Conservation (phyloP, 1,284 basidiomycete species). For the Ustilago xerochloae region DNA sequence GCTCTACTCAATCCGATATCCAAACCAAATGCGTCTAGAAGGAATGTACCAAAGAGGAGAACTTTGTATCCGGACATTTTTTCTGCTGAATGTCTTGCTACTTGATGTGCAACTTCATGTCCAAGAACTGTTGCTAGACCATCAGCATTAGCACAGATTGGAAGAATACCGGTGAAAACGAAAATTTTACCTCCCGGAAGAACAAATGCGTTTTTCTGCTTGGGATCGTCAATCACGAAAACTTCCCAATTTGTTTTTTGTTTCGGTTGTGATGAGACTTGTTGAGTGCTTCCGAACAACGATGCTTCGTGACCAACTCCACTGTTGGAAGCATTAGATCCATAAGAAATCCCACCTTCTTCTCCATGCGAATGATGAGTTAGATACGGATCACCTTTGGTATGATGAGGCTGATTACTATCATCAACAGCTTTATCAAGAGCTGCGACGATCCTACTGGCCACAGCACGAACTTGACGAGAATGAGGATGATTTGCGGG, state of each 20-base stretch:
- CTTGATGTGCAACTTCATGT: slow-evolving; percentile 85
- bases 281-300: slow-evolving; percentile 13
- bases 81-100: slow-evolving; percentile 55
- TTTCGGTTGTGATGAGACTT: slow-evolving; percentile 2
- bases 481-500: slow-evolving; percentile 78
- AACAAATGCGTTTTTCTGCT: slow-evolving; percentile 81
- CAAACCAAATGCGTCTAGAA: slow-evolving; percentile 53
- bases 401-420: slow-evolving; percentile 36
- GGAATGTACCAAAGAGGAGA: slow-evolving; percentile 38
- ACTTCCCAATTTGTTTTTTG: slow-evolving; percentile 74
- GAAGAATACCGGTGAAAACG: slow-evolving; percentile 87
- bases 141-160: slow-evolving; percentile 80
- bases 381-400: slow-evolving; percentile 33
- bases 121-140: slow-evolving; percentile 87
- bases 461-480: slow-evolving; percentile 73
- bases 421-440: slow-evolving; percentile 72
- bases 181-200: slow-evolving; percentile 80
- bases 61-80: slow-evolving; percentile 65
- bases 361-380: slow-evolving; percentile 38
- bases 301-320: not conserved
- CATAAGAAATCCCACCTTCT: slow-evolving; percentile 42
- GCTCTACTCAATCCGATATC: slow-evolving; percentile 60
- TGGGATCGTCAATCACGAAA: slow-evolving; percentile 81
- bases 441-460: slow-evolving; percentile 78
- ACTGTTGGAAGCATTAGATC: slow-evolving; percentile 11